Evolutionary conservation across 306 rosid species (phyloP).

Genomic region (Rosa multiflora): DNA sequence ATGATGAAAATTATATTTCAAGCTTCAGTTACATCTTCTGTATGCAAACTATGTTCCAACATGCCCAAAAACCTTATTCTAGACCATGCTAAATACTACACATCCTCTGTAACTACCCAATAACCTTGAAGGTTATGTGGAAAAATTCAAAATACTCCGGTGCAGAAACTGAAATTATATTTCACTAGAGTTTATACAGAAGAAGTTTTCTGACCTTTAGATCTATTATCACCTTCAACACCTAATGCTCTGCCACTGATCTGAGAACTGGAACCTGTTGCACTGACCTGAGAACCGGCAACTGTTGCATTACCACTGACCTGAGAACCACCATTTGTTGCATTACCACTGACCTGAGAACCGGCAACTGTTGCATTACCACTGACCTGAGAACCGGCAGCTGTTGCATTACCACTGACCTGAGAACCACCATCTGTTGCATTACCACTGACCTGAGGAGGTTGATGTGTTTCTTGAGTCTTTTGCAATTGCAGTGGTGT

Average conservation of each 20-base stretch:
- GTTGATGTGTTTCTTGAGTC: conserved; percentile 25
- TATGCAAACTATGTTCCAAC: not conserved
- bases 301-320: conserved; percentile 12
- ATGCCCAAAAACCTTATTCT: not conserved
- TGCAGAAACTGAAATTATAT: not conserved
- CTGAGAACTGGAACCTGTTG: not conserved
- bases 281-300: not conserved
- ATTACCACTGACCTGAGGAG: conserved; percentile 27
- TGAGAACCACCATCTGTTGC: not conserved
- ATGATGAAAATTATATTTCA: not conserved
- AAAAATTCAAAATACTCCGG: not conserved
- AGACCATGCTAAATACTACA: not conserved
- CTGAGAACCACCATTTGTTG: not conserved
- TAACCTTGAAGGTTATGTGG: not conserved
- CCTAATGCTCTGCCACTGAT: not conserved
- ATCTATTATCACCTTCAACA: conserved; percentile 13
- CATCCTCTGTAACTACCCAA: not conserved
- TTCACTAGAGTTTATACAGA: not conserved
- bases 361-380: too few relatives aligned
- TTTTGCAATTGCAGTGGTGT: conserved; percentile 17
- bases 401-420: conserved; percentile 14
- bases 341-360: not conserved
- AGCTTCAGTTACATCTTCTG: not conserved
- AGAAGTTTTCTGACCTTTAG: conserved; percentile 36
- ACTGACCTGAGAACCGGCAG: not conserved